These are phyloP conservation scores for Lagerstroemia speciosa DNA, from an alignment of 345 rosid species.

Conservation along the genomic window DNA sequence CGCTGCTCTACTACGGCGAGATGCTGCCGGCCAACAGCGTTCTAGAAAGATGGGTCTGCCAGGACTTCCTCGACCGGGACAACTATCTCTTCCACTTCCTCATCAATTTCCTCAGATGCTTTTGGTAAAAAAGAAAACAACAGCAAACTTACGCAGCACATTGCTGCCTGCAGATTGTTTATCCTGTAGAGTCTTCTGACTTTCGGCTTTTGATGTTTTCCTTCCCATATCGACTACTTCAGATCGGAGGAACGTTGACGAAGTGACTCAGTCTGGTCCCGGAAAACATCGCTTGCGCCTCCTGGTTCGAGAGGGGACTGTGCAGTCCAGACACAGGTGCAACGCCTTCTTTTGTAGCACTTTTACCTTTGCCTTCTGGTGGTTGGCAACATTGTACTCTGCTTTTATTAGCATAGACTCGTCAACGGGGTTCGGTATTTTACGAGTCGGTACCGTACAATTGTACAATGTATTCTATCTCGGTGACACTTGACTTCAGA, in stretches of 20 bases:
- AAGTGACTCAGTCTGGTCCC: neutral
- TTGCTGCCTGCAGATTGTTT: neutral
- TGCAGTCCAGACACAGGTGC: too few relatives aligned
- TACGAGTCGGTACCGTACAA: too few relatives aligned
- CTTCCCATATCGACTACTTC: neutral
- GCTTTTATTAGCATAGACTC: too few relatives aligned
- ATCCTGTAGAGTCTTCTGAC: neutral
- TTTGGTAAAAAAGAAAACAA: conserved; percentile 20
- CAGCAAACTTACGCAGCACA: neutral
- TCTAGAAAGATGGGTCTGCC: conserved; percentile 29
- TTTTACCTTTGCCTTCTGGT: too few relatives aligned
- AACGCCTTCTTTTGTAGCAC: too few relatives aligned
- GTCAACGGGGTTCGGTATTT: too few relatives aligned
- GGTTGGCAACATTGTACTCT: too few relatives aligned
- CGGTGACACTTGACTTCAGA: too few relatives aligned
- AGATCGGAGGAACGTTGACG: neutral
- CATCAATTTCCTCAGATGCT: conserved; percentile 42
- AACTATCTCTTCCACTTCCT: conserved; percentile 42
- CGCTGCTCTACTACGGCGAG: conserved; percentile 35
- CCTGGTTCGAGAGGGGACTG: too few relatives aligned
- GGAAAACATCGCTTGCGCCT: neutral
- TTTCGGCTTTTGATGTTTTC: neutral
- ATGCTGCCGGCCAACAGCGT: conserved; percentile 31
- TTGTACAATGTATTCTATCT: too few relatives aligned
- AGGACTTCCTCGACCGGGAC: conserved; percentile 24